Conservation (phyloP, 768 basidiomycete species). For the Russula olivacea region DNA sequence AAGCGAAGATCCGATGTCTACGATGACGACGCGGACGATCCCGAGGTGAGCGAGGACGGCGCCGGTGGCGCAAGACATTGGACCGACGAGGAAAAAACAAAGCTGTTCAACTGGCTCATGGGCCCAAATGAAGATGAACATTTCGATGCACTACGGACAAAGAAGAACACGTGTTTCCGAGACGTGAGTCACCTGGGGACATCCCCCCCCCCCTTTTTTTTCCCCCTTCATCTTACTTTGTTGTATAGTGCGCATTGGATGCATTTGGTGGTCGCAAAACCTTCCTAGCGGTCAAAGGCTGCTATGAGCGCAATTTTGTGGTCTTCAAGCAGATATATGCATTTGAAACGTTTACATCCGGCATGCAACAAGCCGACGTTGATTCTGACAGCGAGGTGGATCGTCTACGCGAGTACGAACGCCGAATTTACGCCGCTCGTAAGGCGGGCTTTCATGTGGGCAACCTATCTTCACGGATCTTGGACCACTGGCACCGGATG, state of each 20-base stretch:
- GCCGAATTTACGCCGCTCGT: slow-evolving; percentile 59
- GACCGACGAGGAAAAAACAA: slow-evolving; percentile 79
- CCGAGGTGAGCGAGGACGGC: slow-evolving; percentile 26
- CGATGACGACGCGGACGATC: slow-evolving; percentile 25
- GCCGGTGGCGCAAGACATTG: slow-evolving; percentile 69
- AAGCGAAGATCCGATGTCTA: slow-evolving; percentile 24
- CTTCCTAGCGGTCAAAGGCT: slow-evolving; percentile 78
- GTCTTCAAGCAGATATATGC: slow-evolving; percentile 77
- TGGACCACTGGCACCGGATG: slow-evolving; percentile 73
- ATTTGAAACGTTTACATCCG: slow-evolving; percentile 51
- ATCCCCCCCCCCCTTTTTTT: background rate
- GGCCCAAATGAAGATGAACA: slow-evolving; percentile 64
- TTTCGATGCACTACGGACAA: slow-evolving; percentile 70
- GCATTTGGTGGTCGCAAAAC: slow-evolving; percentile 75
- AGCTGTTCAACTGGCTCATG: slow-evolving; percentile 76
- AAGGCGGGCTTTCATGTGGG: slow-evolving; percentile 65
- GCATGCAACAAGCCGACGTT: slow-evolving; percentile 35
- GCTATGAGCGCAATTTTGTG: slow-evolving; percentile 81
- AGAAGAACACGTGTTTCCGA: slow-evolving; percentile 77
- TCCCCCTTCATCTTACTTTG: background rate
- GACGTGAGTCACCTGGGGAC: slow-evolving; percentile 42
- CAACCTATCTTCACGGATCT: slow-evolving; percentile 63
- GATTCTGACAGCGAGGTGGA: slow-evolving; percentile 50
- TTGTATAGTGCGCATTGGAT: slow-evolving; percentile 55
- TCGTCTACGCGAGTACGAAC: slow-evolving; percentile 64